Conservation (phyloP, 106 monocot genomes). For the Allium cepa region DNA sequence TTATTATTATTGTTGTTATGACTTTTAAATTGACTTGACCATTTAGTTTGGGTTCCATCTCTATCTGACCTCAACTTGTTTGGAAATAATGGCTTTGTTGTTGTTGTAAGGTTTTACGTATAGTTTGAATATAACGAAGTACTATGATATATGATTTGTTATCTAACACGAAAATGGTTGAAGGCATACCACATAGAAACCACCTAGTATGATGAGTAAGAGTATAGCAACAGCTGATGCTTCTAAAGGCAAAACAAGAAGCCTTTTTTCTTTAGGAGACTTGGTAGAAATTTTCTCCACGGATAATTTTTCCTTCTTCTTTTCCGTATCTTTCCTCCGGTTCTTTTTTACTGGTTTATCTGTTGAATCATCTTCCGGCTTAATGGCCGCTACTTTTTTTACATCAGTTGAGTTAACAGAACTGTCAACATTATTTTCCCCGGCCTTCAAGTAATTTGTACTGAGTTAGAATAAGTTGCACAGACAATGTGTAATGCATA, state of each 20-base stretch:
- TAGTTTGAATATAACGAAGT: background rate
- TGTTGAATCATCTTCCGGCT: constrained; percentile 53
- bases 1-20: too few relatives aligned
- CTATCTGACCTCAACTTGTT: too few relatives aligned
- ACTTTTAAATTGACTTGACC: too few relatives aligned
- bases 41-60: too few relatives aligned
- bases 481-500: too few relatives aligned
- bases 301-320: constrained; percentile 31
- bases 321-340: constrained; percentile 57
- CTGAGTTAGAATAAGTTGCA: too few relatives aligned
- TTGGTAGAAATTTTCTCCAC: constrained; percentile 33
- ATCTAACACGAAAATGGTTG: background rate
- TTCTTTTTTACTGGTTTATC: constrained; percentile 65
- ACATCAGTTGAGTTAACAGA: constrained; percentile 33
- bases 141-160: too few relatives aligned
- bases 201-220: constrained; percentile 54
- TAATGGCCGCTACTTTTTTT: constrained; percentile 19
- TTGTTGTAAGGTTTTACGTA: background rate
- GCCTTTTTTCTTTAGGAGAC: constrained; percentile 42
- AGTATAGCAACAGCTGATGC: constrained; percentile 68
- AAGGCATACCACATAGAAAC: constrained; percentile 90
- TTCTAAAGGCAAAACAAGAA: constrained; percentile 70
- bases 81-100: too few relatives aligned
- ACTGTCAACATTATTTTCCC: constrained; percentile 39
- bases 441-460: constrained; percentile 33